phyloP scores from a whole-genome alignment of 75 land plant genomes.

The Gnetum montanum region DNA sequence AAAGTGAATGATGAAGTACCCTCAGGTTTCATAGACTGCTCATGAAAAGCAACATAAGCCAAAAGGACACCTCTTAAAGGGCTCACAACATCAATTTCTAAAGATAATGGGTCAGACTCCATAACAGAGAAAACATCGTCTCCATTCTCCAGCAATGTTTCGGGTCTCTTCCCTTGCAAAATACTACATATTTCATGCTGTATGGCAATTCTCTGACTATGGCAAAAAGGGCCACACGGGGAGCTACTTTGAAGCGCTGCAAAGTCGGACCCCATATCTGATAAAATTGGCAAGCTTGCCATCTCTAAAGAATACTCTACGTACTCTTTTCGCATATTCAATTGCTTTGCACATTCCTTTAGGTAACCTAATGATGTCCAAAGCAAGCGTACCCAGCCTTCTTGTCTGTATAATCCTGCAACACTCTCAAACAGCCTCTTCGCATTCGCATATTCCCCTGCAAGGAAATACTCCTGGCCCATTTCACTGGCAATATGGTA shows the following conservation, averaged over 20 bases:
- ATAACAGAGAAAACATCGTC: constrained; percentile 18
- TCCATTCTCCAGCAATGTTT: constrained; percentile 13
- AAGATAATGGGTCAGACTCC: constrained; percentile 37
- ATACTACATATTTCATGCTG: constrained; percentile 54
- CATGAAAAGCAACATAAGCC: constrained; percentile 85
- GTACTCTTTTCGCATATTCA: constrained; percentile 48
- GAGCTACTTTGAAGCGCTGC: constrained; percentile 22
- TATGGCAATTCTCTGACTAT: constrained; percentile 35
- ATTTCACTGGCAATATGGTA: constrained; percentile 50
- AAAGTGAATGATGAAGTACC: constrained; percentile 43
- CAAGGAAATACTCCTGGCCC: constrained; percentile 69
- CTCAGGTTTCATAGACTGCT: constrained; percentile 72
- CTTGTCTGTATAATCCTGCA: constrained; percentile 68
- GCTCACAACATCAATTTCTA: constrained; percentile 86
- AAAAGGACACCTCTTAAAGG: constrained; percentile 72
- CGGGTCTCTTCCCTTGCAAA: constrained; percentile 22
- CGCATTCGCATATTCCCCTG: constrained; percentile 61
- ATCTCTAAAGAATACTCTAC: constrained; percentile 88
- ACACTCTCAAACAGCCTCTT: constrained; percentile 60
- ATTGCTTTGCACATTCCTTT: constrained; percentile 63
- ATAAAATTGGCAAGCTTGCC: constrained; percentile 63
- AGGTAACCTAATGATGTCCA: constrained; percentile 81
- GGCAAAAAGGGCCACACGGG: constrained; percentile 59
- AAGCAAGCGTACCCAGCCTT: constrained; percentile 76
- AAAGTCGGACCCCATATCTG: constrained; percentile 6